A percentile compares a stretch with the other conserved stretches of the same genome.
Evolutionary conservation across 164 flowering plant species (phyloP).

Genomic region (Dillenia suffruticosa): DNA sequence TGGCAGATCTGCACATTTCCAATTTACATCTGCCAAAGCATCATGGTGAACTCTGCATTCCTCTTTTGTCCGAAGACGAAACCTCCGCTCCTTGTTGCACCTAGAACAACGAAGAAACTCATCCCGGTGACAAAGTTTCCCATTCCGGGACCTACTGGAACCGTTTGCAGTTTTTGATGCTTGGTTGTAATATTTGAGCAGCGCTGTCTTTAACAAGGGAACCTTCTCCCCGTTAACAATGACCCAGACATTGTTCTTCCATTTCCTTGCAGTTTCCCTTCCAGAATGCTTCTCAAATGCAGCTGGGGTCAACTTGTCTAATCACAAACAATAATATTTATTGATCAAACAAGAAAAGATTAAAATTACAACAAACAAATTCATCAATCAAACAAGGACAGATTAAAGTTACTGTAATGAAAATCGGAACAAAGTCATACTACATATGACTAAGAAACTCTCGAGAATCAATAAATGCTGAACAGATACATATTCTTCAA

Average conservation of each 20-base stretch:
- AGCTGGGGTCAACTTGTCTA: slow-evolving; percentile 78
- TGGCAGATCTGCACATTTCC: slow-evolving; percentile 73
- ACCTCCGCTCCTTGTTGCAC: slow-evolving; percentile 79
- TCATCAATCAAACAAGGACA: not conserved
- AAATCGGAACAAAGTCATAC: no score
- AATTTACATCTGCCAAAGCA: slow-evolving; percentile 49
- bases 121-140: slow-evolving; percentile 61
- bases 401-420: not conserved
- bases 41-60: slow-evolving; percentile 83
- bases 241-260: slow-evolving; percentile 89
- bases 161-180: slow-evolving; percentile 46
- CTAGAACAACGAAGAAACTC: slow-evolving; percentile 64
- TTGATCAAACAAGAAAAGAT: not conserved
- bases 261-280: slow-evolving; percentile 75
- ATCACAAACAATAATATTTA: slow-evolving; percentile 13
- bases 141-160: slow-evolving; percentile 43
- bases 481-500: not conserved
- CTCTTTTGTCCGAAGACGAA: slow-evolving; percentile 71
- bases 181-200: slow-evolving; percentile 74
- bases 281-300: slow-evolving; percentile 95
- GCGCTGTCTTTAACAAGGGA: slow-evolving; percentile 59
- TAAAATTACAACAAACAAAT: not conserved
- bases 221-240: slow-evolving; percentile 76
- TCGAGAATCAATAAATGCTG: not conserved
- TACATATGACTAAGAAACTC: not conserved